A percentile compares a stretch with the other conserved stretches of the same genome.
Evolutionary conservation across 768 basidiomycete genomes (phyloP).

Genomic region (Serendipita sp.): DNA sequence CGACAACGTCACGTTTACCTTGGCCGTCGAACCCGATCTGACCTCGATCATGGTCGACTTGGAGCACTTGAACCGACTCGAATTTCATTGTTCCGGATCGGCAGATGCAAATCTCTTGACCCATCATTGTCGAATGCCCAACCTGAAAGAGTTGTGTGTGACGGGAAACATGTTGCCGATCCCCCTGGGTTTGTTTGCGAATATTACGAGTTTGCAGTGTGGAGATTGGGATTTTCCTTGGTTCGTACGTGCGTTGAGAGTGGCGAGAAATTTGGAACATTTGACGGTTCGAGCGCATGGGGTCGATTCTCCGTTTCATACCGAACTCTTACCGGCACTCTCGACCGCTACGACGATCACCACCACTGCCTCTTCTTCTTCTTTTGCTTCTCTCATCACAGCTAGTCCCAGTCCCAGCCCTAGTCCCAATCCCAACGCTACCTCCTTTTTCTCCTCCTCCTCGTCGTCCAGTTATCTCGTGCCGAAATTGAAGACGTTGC

Average conservation of each 20-base stretch:
- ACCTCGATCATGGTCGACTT: constrained; percentile 1
- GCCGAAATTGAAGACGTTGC: neutral
- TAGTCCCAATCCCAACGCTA: neutral
- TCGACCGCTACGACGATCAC: neutral
- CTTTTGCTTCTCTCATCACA: neutral
- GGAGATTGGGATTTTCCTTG: neutral
- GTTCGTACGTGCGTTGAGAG: neutral
- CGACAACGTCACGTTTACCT: constrained; percentile 2
- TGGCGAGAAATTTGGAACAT: neutral
- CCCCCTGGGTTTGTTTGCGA: neutral
- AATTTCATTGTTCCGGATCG: neutral
- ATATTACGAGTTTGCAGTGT: neutral
- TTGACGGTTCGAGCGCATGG: neutral
- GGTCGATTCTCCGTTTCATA: neutral
- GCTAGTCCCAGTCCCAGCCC: neutral
- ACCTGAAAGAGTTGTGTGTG: neutral
- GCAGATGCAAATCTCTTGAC: neutral
- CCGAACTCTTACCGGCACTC: neutral
- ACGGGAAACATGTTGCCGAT: neutral
- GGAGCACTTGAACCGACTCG: neutral
- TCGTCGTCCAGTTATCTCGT: neutral
- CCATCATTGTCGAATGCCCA: neutral
- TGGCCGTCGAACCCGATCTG: constrained; percentile 2
- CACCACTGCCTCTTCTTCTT: neutral
- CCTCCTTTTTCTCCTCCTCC: neutral